A percentile compares a stretch with the other conserved stretches of the same genome.
Conservation (phyloP, 345 rosid species). For the Ricinus communis region DNA sequence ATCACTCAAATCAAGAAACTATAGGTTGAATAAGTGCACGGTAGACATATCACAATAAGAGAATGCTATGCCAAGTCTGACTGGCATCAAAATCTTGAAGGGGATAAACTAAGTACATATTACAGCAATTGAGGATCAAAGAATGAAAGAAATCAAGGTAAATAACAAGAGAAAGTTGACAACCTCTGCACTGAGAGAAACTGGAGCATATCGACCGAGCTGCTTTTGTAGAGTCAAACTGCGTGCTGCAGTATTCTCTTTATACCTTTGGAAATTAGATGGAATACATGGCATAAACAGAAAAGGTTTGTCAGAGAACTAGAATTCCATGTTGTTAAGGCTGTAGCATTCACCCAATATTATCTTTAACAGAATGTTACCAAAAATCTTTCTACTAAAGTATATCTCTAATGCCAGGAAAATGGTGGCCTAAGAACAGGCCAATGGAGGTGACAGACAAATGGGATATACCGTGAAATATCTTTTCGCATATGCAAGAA, state of each 20-base stretch:
- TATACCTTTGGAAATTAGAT: conserved; percentile 56
- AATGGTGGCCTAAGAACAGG: neutral
- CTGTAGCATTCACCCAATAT: neutral
- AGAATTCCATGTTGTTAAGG: neutral
- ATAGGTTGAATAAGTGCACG: neutral
- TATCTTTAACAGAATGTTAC: neutral
- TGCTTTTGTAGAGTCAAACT: conserved; percentile 65
- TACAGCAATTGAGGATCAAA: conserved; percentile 1
- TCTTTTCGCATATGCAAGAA: neutral
- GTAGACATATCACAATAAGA: neutral
- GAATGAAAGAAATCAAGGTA: neutral
- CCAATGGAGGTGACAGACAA: neutral
- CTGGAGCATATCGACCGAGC: conserved; percentile 69
- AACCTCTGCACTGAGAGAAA: conserved; percentile 75
- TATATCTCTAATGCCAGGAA: too few relatives aligned
- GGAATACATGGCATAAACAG: conserved; percentile 15
- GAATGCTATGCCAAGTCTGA: neutral
- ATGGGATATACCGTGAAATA: neutral
- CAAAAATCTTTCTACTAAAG: neutral
- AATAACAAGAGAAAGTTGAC: conserved; percentile 19
- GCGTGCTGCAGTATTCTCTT: conserved; percentile 49
- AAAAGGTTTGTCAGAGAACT: neutral
- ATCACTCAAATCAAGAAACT: neutral
- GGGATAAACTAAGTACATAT: conserved; percentile 7
- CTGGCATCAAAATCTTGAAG: conserved; percentile 6